phyloP scores from a whole-genome alignment of 352 stramenopile genomes.

The Globisporangium spiculum region DNA sequence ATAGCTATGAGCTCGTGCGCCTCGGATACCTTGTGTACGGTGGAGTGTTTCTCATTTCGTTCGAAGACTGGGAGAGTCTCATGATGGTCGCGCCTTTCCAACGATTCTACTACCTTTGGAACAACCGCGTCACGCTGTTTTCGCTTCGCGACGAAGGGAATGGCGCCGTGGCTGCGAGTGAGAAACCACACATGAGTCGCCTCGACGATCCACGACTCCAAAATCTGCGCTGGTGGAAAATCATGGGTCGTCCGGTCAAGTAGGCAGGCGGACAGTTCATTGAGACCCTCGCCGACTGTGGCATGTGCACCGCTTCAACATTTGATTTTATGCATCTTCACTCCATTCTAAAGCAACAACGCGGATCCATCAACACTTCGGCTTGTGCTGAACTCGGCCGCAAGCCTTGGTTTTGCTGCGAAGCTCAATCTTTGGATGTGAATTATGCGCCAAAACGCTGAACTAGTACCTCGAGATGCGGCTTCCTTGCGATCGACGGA shows the following conservation, averaged over 20 bases:
- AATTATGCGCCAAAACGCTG: too few relatives aligned
- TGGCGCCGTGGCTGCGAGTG: neutral
- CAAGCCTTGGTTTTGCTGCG: too few relatives aligned
- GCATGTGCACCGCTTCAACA: too few relatives aligned
- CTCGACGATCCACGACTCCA: slow-evolving; percentile 1
- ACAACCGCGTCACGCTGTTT: slow-evolving; percentile 16
- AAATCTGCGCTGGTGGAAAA: neutral
- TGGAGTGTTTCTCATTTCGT: slow-evolving; percentile 10
- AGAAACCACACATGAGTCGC: slow-evolving; percentile 11
- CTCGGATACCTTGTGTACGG: slow-evolving; percentile 18
- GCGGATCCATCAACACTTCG: too few relatives aligned
- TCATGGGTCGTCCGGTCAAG: neutral
- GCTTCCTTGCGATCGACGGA: too few relatives aligned
- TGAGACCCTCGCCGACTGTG: too few relatives aligned
- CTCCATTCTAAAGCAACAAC: too few relatives aligned
- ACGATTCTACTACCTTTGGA: slow-evolving; percentile 12
- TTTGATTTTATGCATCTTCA: too few relatives aligned
- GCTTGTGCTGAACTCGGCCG: too few relatives aligned
- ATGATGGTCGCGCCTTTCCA: neutral
- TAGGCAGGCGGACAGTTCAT: neutral
- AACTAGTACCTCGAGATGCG: too few relatives aligned
- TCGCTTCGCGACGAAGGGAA: slow-evolving; percentile 2
- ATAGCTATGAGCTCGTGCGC: slow-evolving; percentile 19
- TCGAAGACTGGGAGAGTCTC: slow-evolving; percentile 13
- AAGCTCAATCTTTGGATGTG: too few relatives aligned